Base-by-base conservation (phyloP, 1,284 basidiomycete species). In the Entoloma clypeatum region DNA sequence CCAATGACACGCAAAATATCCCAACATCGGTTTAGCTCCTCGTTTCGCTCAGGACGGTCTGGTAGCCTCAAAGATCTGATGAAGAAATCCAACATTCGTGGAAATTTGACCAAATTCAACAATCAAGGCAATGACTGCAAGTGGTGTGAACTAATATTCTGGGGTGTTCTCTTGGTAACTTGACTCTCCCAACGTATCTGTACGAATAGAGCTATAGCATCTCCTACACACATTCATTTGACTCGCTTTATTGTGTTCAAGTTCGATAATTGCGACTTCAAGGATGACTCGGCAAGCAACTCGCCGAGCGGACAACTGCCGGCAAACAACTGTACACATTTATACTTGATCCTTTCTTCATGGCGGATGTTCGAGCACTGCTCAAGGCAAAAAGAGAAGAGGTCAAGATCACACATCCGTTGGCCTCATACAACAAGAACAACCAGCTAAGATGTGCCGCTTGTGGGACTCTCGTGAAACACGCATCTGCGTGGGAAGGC, bases 401-500 rank as follows among this genome's bases (percentile, higher is more conserved):
- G 58, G 70, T 71, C 25, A 77, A 76, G 16, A 72, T 92, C 43
- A 63, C 66, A 16, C 88, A 91, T 53, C 83, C 85, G 4, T 69
- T 80, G 36, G 88, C 87, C 6, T 60, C 77, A 1, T 91, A 91
- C 57, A 77, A 66, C 7, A 49, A 74, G 5, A 61, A 64, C 13
- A 82, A 82, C 22, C 78, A 84, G 54, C 70, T 92, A 19, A 75
- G 78, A 46, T 92, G 88, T 53, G 55, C 67, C 2, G 75, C 79
- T 22, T 92, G 88, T 56, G 70, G 70, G 1, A 69, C 66, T 8
- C 49, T 66, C 18, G 68, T 92, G 44, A 91, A 89, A 55, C 75
- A 85, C 52, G 74, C 84, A 3, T 76, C 80, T 14, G 79, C 83
- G n/a, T 92, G 87, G 88, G 79, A 87, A 44, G 86, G 86, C 10